These are phyloP conservation scores for Annona squamosa DNA, from an alignment of 164 flowering plant genomes.

Conservation along the genomic window DNA sequence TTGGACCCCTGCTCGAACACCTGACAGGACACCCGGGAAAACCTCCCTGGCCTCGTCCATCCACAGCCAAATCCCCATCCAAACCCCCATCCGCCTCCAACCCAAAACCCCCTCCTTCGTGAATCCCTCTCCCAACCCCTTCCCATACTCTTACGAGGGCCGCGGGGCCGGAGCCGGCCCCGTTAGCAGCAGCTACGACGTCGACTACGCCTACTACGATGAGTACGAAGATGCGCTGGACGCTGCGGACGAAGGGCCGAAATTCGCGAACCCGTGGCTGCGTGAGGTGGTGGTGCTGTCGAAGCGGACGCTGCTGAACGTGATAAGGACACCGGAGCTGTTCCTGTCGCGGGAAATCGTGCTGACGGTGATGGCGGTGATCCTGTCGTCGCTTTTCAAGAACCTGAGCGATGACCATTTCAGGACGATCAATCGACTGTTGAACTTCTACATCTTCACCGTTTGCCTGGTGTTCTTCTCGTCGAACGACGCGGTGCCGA, in stretches of 20 bases:
- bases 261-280: constrained; percentile 76
- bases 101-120: constrained; percentile 23
- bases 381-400: constrained; percentile 56
- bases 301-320: constrained; percentile 56
- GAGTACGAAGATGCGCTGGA: constrained; percentile 36
- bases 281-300: constrained; percentile 69
- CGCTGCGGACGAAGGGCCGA: constrained; percentile 37
- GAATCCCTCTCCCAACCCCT: constrained; percentile 24
- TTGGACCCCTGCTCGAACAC: constrained; percentile 79
- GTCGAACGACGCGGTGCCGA: constrained; percentile 77
- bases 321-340: constrained; percentile 70
- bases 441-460: constrained; percentile 69
- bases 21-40: constrained; percentile 43
- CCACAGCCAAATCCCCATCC: constrained; percentile 23
- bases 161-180: constrained; percentile 8
- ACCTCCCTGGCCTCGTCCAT: constrained; percentile 26
- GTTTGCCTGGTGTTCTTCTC: constrained; percentile 76
- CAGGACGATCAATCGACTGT: constrained; percentile 50
- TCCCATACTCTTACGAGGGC: constrained; percentile 9
- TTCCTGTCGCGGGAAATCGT: constrained; percentile 73
- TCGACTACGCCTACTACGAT: constrained; percentile 5
- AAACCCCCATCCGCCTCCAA: constrained; percentile 9
- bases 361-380: constrained; percentile 56
- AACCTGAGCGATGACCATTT: constrained; percentile 22
- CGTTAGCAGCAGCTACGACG: no score